These are phyloP conservation scores for Chamaecyparis obtusa DNA, from an alignment of 75 land plant species.

Conservation along the genomic window DNA sequence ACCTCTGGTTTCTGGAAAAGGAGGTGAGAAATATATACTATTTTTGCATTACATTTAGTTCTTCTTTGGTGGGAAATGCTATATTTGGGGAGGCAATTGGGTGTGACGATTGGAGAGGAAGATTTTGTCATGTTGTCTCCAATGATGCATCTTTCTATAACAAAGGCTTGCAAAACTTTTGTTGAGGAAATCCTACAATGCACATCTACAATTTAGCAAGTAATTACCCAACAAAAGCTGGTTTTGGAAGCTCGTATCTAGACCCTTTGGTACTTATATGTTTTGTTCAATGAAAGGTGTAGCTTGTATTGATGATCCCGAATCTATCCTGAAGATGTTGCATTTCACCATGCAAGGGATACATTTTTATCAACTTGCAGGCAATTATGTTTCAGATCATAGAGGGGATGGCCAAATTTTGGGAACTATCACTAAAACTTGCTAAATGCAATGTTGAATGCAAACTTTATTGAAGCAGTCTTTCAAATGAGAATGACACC, in stretches of 20 bases:
- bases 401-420: not conserved
- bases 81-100: no score
- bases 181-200: not conserved
- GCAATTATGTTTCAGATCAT: not conserved
- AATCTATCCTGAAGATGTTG: not conserved
- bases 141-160: no score
- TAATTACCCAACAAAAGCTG: not conserved
- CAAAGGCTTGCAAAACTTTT: not conserved
- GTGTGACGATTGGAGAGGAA: no score
- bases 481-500: not conserved
- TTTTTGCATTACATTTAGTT: no score
- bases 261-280: conserved; percentile 12
- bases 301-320: conserved; percentile 8
- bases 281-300: not conserved
- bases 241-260: conserved; percentile 13
- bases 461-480: not conserved
- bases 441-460: not conserved
- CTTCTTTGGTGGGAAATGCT: no score
- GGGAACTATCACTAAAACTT: not conserved
- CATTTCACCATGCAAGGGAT: not conserved
- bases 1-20: not conserved
- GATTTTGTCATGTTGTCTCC: no score
- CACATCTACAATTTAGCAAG: not conserved
- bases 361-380: not conserved
- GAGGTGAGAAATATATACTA: no score